Evolutionary conservation across 2,329 filamentous ascomycete species (phyloP).

Genomic region (Aspergillus glaucus): DNA sequence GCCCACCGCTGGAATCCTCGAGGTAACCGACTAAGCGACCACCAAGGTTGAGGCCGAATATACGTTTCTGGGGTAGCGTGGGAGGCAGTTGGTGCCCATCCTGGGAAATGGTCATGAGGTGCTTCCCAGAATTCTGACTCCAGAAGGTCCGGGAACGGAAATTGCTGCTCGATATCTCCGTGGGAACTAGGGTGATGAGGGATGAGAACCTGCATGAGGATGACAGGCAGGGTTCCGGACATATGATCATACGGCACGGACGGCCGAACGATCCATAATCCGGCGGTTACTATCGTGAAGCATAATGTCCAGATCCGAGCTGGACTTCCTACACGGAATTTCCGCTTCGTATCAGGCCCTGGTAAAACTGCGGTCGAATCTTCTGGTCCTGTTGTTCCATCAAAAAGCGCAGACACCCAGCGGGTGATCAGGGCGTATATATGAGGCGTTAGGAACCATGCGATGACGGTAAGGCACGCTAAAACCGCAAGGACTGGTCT

Average conservation of each 20-base stretch:
- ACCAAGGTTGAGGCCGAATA: constrained; percentile 9
- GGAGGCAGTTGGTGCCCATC: constrained; percentile 20
- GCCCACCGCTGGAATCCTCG: constrained; percentile 22
- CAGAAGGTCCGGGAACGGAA: constrained; percentile 21
- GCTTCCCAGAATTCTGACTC: constrained; percentile 22
- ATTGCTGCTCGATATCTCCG: constrained; percentile 10
- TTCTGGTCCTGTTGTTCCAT: constrained; percentile 4
- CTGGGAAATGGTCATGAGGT: constrained; percentile 21
- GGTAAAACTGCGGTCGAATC: constrained; percentile 11
- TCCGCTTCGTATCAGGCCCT: constrained; percentile 3
- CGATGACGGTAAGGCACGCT: constrained; percentile 11
- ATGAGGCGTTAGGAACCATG: constrained; percentile 16
- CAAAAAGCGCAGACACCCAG: constrained; percentile 19
- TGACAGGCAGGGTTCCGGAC: constrained; percentile 23
- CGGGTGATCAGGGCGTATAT: constrained; percentile 13
- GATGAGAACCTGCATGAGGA: constrained; percentile 16
- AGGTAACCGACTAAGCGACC: constrained; percentile 19
- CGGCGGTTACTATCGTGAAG: constrained; percentile 4
- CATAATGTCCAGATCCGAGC: constrained; percentile 15
- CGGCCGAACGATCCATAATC: constrained; percentile 19
- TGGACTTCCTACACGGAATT: background rate
- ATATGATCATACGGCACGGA: constrained; percentile 25
- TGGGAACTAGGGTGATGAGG: background rate
- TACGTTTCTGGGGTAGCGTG: constrained; percentile 1
- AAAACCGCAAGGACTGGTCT: constrained; percentile 18